These are phyloP conservation scores for Talaromyces sp. DNA, from an alignment of 2,329 filamentous ascomycete genomes.

Conservation along the genomic window DNA sequence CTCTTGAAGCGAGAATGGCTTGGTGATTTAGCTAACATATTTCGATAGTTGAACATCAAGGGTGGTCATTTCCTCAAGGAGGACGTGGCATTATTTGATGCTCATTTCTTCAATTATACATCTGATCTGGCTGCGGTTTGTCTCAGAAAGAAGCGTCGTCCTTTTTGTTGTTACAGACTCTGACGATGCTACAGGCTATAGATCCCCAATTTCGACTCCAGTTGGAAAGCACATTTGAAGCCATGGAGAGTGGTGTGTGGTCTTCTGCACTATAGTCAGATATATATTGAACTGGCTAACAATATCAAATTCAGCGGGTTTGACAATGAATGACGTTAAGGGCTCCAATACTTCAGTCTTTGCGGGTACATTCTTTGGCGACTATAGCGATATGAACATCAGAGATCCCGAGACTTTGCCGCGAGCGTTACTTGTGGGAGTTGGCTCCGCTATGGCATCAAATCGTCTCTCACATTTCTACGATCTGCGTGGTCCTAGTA, in stretches of 20 bases:
- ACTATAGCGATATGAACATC: slow-evolving; percentile 26
- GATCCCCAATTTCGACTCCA: neutral
- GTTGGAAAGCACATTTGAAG: neutral
- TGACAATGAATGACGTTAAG: slow-evolving; percentile 28
- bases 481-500: slow-evolving; percentile 14
- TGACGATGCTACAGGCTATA: neutral
- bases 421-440: slow-evolving; percentile 26
- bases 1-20: neutral
- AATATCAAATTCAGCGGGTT: slow-evolving; percentile 18
- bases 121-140: slow-evolving; percentile 1
- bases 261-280: neutral
- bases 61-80: slow-evolving; percentile 17
- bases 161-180: neutral
- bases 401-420: slow-evolving; percentile 12
- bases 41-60: neutral
- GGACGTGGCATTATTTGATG: slow-evolving; percentile 30
- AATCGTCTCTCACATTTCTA: slow-evolving; percentile 27
- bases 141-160: neutral
- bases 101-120: slow-evolving; percentile 23
- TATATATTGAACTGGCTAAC: neutral
- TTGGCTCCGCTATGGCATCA: slow-evolving; percentile 26
- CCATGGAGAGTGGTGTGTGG: slow-evolving; percentile 19
- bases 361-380: slow-evolving; percentile 28
- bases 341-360: slow-evolving; percentile 34
- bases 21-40: neutral